Evolutionary conservation across 495 filamentous ascomycete genomes (phyloP).

Genomic region (Poronia punctata): DNA sequence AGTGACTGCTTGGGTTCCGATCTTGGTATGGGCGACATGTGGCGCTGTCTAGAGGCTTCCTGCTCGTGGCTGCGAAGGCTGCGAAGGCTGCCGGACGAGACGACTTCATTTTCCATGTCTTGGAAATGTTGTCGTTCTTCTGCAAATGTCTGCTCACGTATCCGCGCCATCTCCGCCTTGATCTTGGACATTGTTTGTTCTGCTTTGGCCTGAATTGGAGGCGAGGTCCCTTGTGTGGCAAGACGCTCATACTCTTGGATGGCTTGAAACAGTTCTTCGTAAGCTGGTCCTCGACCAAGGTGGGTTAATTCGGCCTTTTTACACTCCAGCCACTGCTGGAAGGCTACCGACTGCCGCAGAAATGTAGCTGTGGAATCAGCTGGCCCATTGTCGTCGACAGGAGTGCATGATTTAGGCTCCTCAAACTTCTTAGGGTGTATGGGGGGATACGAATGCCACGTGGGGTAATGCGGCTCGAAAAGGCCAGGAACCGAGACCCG

Average conservation of each 20-base stretch:
- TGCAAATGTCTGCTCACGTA: not conserved
- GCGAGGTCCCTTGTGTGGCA: not conserved
- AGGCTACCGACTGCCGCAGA: conserved; percentile 12
- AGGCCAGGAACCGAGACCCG: not conserved
- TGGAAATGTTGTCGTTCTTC: conserved; percentile 5
- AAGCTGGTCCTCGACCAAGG: not conserved
- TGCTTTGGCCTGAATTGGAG: not conserved
- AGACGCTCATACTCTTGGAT: not conserved
- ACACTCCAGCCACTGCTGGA: conserved; percentile 11
- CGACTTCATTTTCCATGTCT: conserved; percentile 12
- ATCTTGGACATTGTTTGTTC: not conserved
- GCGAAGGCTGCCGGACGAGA: conserved; percentile 9
- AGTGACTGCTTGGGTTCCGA: not conserved
- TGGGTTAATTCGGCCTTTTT: conserved; percentile 6
- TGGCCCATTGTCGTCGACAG: not conserved
- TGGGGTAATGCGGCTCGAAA: conserved; percentile 6
- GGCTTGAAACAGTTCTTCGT: conserved; percentile 1
- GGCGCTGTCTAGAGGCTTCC: conserved; percentile 5
- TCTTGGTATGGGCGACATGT: not conserved
- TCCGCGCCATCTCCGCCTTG: not conserved
- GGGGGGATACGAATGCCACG: conserved; percentile 5
- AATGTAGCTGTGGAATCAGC: conserved; percentile 2
- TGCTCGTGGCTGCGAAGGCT: conserved; percentile 7
- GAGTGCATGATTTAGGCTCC: conserved; percentile 1
- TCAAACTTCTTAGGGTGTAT: conserved; percentile 5